phyloP scores from a whole-genome alignment of 2,329 filamentous ascomycete species.

The Cytospora piceae region DNA sequence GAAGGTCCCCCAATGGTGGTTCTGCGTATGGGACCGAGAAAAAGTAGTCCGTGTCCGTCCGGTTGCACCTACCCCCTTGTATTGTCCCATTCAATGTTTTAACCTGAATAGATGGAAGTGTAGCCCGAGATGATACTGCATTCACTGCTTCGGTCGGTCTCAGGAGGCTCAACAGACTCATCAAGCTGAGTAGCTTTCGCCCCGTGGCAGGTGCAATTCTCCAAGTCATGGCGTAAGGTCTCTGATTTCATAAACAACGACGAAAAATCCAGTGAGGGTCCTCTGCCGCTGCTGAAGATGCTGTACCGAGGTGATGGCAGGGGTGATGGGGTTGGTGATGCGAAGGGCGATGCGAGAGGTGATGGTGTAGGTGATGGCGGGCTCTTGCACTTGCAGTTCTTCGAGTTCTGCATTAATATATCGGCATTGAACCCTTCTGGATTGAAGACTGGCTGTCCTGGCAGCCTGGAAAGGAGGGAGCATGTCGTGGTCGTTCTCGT shows the following conservation, averaged over 20 bases:
- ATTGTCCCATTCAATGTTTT: not conserved
- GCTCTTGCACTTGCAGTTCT: not conserved
- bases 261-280: conserved; percentile 21
- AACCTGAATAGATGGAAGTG: conserved; percentile 16
- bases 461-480: conserved; percentile 16
- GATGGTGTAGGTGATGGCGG: not conserved
- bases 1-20: not conserved
- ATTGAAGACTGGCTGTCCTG: conserved; percentile 19
- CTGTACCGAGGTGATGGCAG: conserved; percentile 7
- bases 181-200: not conserved
- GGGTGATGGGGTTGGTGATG: conserved; percentile 1
- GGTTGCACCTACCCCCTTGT: conserved; percentile 3
- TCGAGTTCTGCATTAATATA: not conserved
- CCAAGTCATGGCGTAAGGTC: conserved; percentile 14
- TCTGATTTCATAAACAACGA: conserved; percentile 21
- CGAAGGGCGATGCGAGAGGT: conserved; percentile 4
- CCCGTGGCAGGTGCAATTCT: conserved; percentile 6
- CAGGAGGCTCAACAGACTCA: not conserved
- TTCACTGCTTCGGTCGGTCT: not conserved
- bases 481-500: not conserved
- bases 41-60: not conserved
- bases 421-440: conserved; percentile 19
- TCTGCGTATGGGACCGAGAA: not conserved
- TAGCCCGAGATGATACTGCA: conserved; percentile 13
- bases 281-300: not conserved